Evolutionary conservation across 176 grass and related monocot genomes (phyloP), one percentile per base, ranked within the genome.

Genomic region (Zea luxurians): DNA sequence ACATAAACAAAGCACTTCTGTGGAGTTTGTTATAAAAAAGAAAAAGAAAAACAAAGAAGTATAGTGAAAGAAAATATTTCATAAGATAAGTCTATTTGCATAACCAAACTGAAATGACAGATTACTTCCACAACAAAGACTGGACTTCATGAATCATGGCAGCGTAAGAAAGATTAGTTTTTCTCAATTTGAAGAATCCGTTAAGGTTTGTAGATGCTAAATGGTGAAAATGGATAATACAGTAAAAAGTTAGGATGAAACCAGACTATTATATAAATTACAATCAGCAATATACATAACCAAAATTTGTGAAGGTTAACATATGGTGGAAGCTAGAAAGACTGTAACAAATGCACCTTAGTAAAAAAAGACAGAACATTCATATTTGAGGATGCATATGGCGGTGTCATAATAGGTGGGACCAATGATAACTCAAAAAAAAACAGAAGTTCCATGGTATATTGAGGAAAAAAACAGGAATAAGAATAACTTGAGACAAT

Each of bases 221-320:
- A 47, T 18, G 41, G 46, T 67, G 20, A 67, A 67, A 37, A 55
- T 67, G 80, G 20, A 43, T n/a, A 65, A 41, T 48, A 8, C 49
- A 36, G 11, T 61, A 13, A 36, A 4, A 21, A 74, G 53, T 36
- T 48, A 57, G 53, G 69, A 53, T 35, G 47, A 53, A 9, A 82
- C 7, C 20, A 27, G 10, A 64, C 10, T 8, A 37, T 37, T 38
- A 61, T 27, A 27, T 20, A 41, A 65, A 64, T 50, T 4, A 36
- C 4, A 6, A 13, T 68, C 7, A 6, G 13, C 18, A 37, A 18
- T 46, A 57, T 11, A 8, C n/a, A 27, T 45, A 4, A 13, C 20
- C 40, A 67, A 2, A 64, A 38, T 40, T 21, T 46, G n/a, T 48
- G 13, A 11, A 70, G 37, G 12, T 20, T 9, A 54, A n/a, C 3